These are phyloP conservation scores for Penicillium capsulatum DNA, from an alignment of 2,329 filamentous ascomycete genomes.

Conservation along the genomic window DNA sequence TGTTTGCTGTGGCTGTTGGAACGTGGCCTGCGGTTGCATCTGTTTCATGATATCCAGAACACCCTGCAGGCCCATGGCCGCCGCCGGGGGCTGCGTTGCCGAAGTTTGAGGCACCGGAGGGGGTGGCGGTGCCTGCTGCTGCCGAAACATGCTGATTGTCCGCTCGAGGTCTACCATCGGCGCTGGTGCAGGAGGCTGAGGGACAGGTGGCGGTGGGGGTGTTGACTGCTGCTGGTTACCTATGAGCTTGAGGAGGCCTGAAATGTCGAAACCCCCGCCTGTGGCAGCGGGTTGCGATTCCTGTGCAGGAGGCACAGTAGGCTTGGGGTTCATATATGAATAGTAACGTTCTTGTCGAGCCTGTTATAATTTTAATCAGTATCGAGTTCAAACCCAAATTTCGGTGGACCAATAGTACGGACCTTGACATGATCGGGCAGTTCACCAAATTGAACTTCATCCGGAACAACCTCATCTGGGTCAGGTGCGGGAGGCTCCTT, in stretches of 20 bases:
- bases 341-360: constrained; percentile 43
- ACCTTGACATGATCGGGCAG: constrained; percentile 41
- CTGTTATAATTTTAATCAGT: constrained; percentile 22
- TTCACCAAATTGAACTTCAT: constrained; percentile 42
- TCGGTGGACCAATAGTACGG: constrained; percentile 10
- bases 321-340: constrained; percentile 33
- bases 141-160: constrained; percentile 40
- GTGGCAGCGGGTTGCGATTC: not conserved
- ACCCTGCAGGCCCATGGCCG: constrained; percentile 37
- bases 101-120: constrained; percentile 12
- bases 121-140: constrained; percentile 18
- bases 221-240: constrained; percentile 31
- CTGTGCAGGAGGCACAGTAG: constrained; percentile 18
- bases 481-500: constrained; percentile 44
- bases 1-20: constrained; percentile 24
- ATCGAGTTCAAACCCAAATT: not conserved
- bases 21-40: constrained; percentile 28
- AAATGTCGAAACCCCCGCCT: constrained; percentile 33
- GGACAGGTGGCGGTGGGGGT: constrained; percentile 26
- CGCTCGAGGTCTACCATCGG: constrained; percentile 31
- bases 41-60: constrained; percentile 41
- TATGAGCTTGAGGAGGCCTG: constrained; percentile 41
- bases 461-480: constrained; percentile 35
- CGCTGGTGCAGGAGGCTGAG: constrained; percentile 23
- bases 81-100: constrained; percentile 21